phyloP scores from a whole-genome alignment of 2,329 filamentous ascomycete species.

The Davidsoniella eucalypti region DNA sequence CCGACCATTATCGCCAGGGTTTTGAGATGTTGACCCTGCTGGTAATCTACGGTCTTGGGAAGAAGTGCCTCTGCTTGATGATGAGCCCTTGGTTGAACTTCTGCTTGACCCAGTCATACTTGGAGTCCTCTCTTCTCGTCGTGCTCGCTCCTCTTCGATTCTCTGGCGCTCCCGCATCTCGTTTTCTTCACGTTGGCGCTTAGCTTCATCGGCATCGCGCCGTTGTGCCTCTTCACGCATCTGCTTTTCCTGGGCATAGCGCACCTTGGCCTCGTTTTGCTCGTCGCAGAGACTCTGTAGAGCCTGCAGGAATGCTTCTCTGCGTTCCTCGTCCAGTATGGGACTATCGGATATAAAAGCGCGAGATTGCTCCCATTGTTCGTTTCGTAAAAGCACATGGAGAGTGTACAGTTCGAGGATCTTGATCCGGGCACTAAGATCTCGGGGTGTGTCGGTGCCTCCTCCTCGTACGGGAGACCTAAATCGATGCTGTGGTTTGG shows the following conservation, averaged over 20 bases:
- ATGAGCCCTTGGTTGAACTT: conserved; percentile 8
- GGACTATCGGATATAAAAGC: conserved; percentile 81
- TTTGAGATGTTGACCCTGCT: not conserved
- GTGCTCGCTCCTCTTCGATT: conserved; percentile 36
- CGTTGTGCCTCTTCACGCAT: conserved; percentile 40
- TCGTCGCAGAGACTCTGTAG: conserved; percentile 74
- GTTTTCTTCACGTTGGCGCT: conserved; percentile 39
- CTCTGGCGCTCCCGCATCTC: conserved; percentile 37
- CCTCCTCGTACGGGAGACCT: conserved; percentile 34
- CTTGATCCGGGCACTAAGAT: conserved; percentile 71
- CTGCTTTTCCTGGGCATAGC: conserved; percentile 41
- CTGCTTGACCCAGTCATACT: conserved; percentile 23
- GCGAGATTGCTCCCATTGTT: conserved; percentile 88
- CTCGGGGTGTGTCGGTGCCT: conserved; percentile 67
- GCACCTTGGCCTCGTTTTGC: conserved; percentile 53
- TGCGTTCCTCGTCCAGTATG: conserved; percentile 78
- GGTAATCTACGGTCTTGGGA: not conserved
- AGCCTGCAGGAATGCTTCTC: conserved; percentile 76
- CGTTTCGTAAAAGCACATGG: conserved; percentile 82
- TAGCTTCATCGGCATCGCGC: conserved; percentile 40
- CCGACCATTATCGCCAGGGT: not conserved
- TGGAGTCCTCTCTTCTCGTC: conserved; percentile 32
- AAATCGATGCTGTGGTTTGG: conserved; percentile 22
- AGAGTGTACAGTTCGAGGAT: conserved; percentile 90
- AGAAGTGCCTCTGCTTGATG: conserved; percentile 1